Conservation (phyloP, 2,329 filamentous ascomycete species). For the Exophiala lecanii-corni region DNA sequence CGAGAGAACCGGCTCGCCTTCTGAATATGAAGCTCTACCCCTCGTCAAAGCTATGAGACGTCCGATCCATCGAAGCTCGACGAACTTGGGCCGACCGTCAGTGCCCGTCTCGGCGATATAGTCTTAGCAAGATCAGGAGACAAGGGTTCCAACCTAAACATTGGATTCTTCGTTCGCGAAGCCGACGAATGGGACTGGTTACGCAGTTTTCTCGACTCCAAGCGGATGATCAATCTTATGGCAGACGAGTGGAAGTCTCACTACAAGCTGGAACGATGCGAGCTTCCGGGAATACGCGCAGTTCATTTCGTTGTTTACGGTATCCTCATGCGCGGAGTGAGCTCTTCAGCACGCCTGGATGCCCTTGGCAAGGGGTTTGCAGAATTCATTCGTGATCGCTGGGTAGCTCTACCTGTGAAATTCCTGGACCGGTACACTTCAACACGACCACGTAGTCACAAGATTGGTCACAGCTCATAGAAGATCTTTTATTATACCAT, state of each 20-base stretch:
- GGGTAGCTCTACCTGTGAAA: constrained; percentile 6
- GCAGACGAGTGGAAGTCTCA: constrained; percentile 5
- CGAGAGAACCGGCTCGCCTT: constrained; percentile 12
- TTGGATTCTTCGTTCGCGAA: constrained; percentile 43
- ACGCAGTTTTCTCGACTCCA: constrained; percentile 20
- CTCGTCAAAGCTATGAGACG: no score
- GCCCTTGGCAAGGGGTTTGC: constrained; percentile 5
- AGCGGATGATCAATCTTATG: constrained; percentile 11
- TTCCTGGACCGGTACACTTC: no score
- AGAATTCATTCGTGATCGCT: constrained; percentile 7
- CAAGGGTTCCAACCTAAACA: constrained; percentile 43
- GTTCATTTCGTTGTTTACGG: constrained; percentile 13
- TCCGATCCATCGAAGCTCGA: constrained; percentile 20
- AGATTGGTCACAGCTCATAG: no score
- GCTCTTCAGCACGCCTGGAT: constrained; percentile 3
- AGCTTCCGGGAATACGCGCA: constrained; percentile 8
- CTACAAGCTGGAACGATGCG: constrained; percentile 12
- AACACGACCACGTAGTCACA: no score
- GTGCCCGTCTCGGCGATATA: constrained; percentile 32
- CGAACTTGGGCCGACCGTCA: constrained; percentile 27
- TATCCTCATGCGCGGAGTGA: constrained; percentile 5
- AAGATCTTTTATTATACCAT: no score
- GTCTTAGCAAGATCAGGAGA: constrained; percentile 39
- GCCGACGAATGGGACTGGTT: constrained; percentile 43
- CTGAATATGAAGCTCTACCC: not conserved